Conservation (phyloP, 1,284 basidiomycete species). For the Ganoderma lingzhi region DNA sequence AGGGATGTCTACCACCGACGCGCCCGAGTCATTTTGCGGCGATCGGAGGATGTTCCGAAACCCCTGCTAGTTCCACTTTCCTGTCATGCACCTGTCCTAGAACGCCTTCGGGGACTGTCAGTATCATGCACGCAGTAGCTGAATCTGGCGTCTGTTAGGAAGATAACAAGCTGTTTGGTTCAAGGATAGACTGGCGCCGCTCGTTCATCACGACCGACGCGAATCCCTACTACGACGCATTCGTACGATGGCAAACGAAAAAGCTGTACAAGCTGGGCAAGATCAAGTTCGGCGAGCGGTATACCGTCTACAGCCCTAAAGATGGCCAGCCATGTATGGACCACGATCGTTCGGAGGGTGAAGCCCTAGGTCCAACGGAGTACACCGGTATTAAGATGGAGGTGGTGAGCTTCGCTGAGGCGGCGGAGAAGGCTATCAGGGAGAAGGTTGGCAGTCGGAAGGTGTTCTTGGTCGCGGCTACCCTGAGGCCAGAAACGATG, state of each 20-base stretch:
- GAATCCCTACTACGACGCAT: conserved; percentile 98
- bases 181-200: conserved; percentile 97
- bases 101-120: background rate
- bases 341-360: conserved; percentile 96
- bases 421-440: conserved; percentile 68
- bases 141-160: conserved; percentile 48
- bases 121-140: background rate
- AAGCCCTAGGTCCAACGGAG: conserved; percentile 95
- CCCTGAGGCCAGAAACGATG: conserved; percentile 98
- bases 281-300: conserved; percentile 98
- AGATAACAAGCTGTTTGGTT: conserved; percentile 90
- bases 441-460: conserved; percentile 80
- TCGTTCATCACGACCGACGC: conserved; percentile 95
- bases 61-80: no score
- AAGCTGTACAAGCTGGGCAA: conserved; percentile 87
- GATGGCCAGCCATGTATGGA: conserved; percentile 99
- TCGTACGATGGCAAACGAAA: conserved; percentile 99
- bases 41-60: no score
- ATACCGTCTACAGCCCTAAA: conserved; percentile 99
- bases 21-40: no score
- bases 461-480: conserved; percentile 94
- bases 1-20: no score
- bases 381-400: conserved; percentile 98
- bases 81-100: no score
- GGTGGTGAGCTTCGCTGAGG: conserved; percentile 83